A percentile compares a stretch with the other conserved stretches of the same genome.
These are phyloP conservation scores for Leccinum subgranulosum DNA, from an alignment of 768 basidiomycete genomes.

Conservation along the genomic window DNA sequence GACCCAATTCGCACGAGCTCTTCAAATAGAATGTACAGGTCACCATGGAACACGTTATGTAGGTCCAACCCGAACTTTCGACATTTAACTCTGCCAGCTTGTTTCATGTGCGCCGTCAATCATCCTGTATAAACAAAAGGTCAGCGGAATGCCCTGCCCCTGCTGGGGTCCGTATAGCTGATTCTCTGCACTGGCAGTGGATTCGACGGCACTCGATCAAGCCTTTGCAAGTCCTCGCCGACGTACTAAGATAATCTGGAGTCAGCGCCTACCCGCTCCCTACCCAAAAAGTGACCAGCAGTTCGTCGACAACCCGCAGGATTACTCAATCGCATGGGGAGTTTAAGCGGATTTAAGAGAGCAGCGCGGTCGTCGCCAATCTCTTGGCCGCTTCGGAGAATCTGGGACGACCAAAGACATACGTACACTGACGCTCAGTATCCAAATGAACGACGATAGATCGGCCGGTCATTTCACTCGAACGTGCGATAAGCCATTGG, in stretches of 20 bases:
- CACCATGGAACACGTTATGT: slow-evolving; percentile 43
- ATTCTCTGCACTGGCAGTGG: slow-evolving; percentile 38
- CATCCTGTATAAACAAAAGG: slow-evolving; percentile 53
- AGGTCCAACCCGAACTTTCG: too few species aligned
- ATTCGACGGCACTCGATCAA: too few species aligned
- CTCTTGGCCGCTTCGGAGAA: slow-evolving; percentile 63
- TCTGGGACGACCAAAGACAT: slow-evolving; percentile 28
- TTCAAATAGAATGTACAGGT: slow-evolving; percentile 58
- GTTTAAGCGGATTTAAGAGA: slow-evolving; percentile 39
- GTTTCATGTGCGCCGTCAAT: slow-evolving; percentile 37
- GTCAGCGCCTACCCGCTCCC: slow-evolving; percentile 62
- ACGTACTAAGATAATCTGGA: slow-evolving; percentile 17
- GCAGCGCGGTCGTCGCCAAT: slow-evolving; percentile 28
- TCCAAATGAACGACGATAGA: background rate
- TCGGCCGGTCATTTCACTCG: background rate
- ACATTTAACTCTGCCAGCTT: too few species aligned
- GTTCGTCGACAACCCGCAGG: slow-evolving; percentile 39
- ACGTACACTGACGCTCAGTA: too few species aligned
- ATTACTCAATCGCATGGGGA: slow-evolving; percentile 49
- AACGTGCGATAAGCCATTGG: background rate
- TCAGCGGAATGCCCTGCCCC: slow-evolving; percentile 19
- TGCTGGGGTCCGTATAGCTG: background rate
- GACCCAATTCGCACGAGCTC: slow-evolving; percentile 57
- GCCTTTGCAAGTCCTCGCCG: too few species aligned
- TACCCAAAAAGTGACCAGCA: slow-evolving; percentile 41